Evolutionary conservation across 345 rosid species (phyloP), one percentile per base, ranked within the genome.

Genomic region (Brassica carinata): DNA sequence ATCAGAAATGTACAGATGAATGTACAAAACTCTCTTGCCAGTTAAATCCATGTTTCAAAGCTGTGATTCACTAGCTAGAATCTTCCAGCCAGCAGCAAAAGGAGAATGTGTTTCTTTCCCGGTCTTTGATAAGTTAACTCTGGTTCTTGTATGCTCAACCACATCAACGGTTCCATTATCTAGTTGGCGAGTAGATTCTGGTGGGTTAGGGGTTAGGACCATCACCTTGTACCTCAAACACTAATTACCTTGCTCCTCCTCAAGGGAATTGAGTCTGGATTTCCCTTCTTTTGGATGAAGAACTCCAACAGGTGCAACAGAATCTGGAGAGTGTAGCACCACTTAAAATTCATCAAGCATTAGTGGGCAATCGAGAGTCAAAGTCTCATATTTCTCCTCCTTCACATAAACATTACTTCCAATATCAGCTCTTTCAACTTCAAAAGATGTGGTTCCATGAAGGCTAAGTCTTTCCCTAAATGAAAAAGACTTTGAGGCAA

Each of bases 371-470:
- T 96, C 99, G 11, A 93, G 96, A 17, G 99, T 93, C 87, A 96
- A 73, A 17, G 94, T 92, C 81, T 93, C 98, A 71, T 96, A 96
- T n/a, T 85, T 96, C 98, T 65, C 99, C 98, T 86, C 98, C 99
- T 86, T 96, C 99, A 65, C 98, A 77, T 97, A 96, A 10, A 96
- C 94, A 81, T 96, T 96, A 64, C 90, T 86, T 71, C 99, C 96
- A 84, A n/a, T 92, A 96, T n/a, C n/a, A n/a, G n/a, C 99, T 92
- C 97, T 84, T 96, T 92, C 83, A 96, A 82, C 78, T 92, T 90
- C 57, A 91, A 88, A 71, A 96, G 89, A 85, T 92, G 75, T 38
- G 93, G 75, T 55, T 85, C 78, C 96, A 96, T 79, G 85, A 69
- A 75, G 63, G 90, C 83, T 73, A 96, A 63, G 81, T 90, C 96